Base-by-base conservation (phyloP, 164 flowering plant species). In the Chloranthus sessilifolius region DNA sequence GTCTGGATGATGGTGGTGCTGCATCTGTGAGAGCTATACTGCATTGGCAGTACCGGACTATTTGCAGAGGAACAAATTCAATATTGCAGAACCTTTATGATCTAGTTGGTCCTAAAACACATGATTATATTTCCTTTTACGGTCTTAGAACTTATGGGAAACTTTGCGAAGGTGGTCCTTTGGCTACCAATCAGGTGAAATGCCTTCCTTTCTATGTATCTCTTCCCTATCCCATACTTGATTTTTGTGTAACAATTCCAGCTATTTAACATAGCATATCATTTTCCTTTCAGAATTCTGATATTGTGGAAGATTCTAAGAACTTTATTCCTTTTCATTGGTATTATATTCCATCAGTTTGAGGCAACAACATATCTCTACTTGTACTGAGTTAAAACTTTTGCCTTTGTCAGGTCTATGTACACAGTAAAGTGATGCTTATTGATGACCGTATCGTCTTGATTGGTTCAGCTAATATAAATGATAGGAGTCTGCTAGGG, bases 21-120 rank as follows among this genome's bases (percentile, higher is more conserved):
- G 99, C 99, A 52, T 82, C 99, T 47, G 95, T 94, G 41, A 77
- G 97, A 75, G 96, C 99, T n/a, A 77, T 94, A 59, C 73, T 89
- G 95, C 99, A 94, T 63, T 94, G 99, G 97, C 96, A 94, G 63
- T 87, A 89, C 65, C 80, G 97, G 67, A 94, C 99, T 44, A 94
- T 94, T 55, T 79, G 83, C 60, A 75, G 99, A 73, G 97, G 96
- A 57, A 66, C 61, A 0, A 66, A 72, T 61, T 94, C 99, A 35
- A 81, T 94, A 65, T 58, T 94, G 70, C 86, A 84, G 47, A 84
- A 85, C 60, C 95, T 94, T 28, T 68, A 52, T 79, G 79, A 80
- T n/a, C 47, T 75, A 50, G 69, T 89, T 64, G 97, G 99, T 58
- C 73, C 91, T 28, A 81, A 68, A 72, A 43, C 79, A 51, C 76